Conservation (phyloP, 306 rosid species). For the Cicer pinnatifidum region DNA sequence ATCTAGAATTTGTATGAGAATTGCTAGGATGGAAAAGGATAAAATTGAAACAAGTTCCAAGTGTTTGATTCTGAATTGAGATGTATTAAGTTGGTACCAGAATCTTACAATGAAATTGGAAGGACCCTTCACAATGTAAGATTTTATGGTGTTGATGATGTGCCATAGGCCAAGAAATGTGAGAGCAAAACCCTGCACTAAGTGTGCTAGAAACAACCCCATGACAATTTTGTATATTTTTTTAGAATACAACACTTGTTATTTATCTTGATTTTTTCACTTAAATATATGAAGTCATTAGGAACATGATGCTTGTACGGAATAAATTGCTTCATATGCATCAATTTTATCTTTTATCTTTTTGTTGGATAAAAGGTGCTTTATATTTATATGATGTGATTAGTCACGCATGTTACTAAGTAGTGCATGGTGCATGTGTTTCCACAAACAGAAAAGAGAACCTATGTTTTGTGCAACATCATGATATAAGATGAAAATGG, state of each 20-base stretch:
- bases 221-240: conserved; percentile 45
- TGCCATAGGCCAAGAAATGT: conserved; percentile 83
- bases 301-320: conserved; percentile 42
- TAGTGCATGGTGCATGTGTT: conserved; percentile 82
- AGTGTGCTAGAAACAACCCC: conserved; percentile 74
- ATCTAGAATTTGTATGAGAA: conserved; percentile 65
- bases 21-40: conserved; percentile 67
- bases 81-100: conserved; percentile 64
- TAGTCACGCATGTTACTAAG: conserved; percentile 50
- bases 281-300: conserved; percentile 51
- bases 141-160: conserved; percentile 68
- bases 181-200: conserved; percentile 73
- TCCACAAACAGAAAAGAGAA: conserved; percentile 66
- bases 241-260: conserved; percentile 41
- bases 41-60: conserved; percentile 73
- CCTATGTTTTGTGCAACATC: conserved; percentile 41
- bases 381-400: conserved; percentile 50
- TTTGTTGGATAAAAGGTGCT: conserved; percentile 34
- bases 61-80: conserved; percentile 63
- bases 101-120: conserved; percentile 64
- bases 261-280: conserved; percentile 40
- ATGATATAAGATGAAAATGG: conserved; percentile 47
- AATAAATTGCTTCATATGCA: conserved; percentile 44
- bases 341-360: background rate
- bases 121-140: conserved; percentile 70